Percentiles rank a stretch among this genome's conserved stretches.
Conservation (phyloP, 139 green algal species). For the Eudorina sp. region DNA sequence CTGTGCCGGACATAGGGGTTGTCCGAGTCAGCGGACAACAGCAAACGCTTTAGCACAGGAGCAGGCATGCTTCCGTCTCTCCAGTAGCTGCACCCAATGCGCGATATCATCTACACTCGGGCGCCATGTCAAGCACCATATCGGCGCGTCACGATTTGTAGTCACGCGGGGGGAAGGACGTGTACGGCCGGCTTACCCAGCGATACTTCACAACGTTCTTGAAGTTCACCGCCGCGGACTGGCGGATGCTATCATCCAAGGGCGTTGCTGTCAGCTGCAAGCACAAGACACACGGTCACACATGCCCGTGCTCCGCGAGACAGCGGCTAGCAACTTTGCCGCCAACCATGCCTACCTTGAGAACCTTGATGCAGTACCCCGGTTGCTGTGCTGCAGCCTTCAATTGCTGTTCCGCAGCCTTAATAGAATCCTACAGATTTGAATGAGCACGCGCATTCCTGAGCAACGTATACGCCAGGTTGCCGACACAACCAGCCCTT, state of each 20-base stretch:
- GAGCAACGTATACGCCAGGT: no score
- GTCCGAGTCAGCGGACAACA: no score
- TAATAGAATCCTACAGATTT: conserved; percentile 80
- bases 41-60: no score
- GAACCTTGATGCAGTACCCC: conserved; percentile 80
- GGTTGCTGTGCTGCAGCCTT: conserved; percentile 77
- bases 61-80: no score
- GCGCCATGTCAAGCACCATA: no score
- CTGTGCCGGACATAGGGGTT: no score
- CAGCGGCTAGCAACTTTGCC: not conserved
- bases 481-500: no score
- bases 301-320: not conserved
- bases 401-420: conserved; percentile 85
- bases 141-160: no score
- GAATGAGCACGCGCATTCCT: not conserved
- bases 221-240: conserved; percentile 96
- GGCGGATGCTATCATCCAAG: conserved; percentile 79
- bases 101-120: no score
- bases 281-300: not conserved
- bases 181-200: conserved; percentile 84
- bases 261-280: conserved; percentile 79
- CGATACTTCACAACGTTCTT: conserved; percentile 96
- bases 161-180: no score
- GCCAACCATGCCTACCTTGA: conserved; percentile 72
- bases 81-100: no score